Evolutionary conservation across 2,329 filamentous ascomycete species (phyloP).

Genomic region (Monilinia fructicola): DNA sequence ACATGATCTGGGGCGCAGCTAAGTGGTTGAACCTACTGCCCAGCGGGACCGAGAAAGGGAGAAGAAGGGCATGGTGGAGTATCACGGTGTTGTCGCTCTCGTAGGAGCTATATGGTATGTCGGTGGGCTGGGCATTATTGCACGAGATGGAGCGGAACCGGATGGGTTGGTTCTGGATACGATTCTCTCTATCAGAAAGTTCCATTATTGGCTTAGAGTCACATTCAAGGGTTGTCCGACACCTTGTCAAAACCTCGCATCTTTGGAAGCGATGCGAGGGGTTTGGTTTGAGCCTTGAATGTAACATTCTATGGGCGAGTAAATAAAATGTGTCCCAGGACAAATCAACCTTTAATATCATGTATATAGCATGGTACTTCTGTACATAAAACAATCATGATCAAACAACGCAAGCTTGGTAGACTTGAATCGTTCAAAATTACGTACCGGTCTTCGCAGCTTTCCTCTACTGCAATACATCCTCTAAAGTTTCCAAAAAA

Average conservation of each 20-base stretch:
- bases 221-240: background rate
- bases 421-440: background rate
- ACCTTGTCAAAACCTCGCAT: background rate
- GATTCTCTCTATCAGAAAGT: conserved; percentile 68
- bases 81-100: conserved; percentile 61
- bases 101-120: conserved; percentile 73
- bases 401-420: background rate
- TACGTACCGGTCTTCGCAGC: background rate
- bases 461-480: no score
- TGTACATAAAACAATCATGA: background rate
- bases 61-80: conserved; percentile 67
- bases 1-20: conserved; percentile 83
- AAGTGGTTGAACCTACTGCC: conserved; percentile 72
- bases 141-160: conserved; percentile 66
- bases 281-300: background rate
- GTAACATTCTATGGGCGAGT: background rate
- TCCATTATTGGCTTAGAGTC: conserved; percentile 50
- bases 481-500: no score
- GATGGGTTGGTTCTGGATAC: conserved; percentile 80
- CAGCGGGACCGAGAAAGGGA: conserved; percentile 51
- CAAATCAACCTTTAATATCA: background rate
- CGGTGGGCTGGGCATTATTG: conserved; percentile 77
- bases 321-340: background rate
- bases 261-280: conserved; percentile 11
- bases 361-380: conserved; percentile 12